Base-by-base conservation (phyloP, 192 early-diverging fungal species). In the Umbelopsis isabellina region DNA sequence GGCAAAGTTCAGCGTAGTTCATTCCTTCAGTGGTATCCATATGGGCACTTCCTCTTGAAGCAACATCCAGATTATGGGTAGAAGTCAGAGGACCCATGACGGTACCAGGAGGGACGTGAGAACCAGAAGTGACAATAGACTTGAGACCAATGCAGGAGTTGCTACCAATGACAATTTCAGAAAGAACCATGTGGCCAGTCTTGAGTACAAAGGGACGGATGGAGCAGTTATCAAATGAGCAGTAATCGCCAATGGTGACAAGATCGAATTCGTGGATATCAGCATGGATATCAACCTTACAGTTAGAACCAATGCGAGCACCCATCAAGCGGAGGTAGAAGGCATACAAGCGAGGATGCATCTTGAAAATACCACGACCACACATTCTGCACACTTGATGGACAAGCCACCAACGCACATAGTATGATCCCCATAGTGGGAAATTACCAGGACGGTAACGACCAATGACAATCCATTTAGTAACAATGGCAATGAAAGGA, bases 391-490 rank as follows among this genome's bases (percentile, higher is more conserved):
- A 44, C 4, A 71, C 55, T 74, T 81, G 73, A 22, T 76, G 68
- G 4, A 79, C 79, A 49, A 81, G 49, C 82, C 82, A 83, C 82
- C 82, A 83, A 10, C 82, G 79, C 11, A 79, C 52, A 50, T 83
- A 79, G 50, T 80, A 81, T 2, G 49, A 69, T 25, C 82, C 76
- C 82, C 82, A 83, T 6, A 83, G 70, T 8, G 82, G 79, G 49
- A 79, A 82, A 22, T 45, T 27, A 8, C 82, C 82, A 16, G 77
- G 66, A 30, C 71, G 67, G 66, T 84, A 84, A 30, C 66, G 48
- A 37, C 82, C 82, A 67, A 84, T 82, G 18, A 84, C 73, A 16
- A 77, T 21, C 82, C 82, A 84, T 55, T 84, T 84, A 33, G 50
- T 25, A 25, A 65, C 50, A 15, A 84, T 74, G 16, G 51, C 73